Conservation (phyloP, 2,329 filamentous ascomycete genomes). For the Alternaria hordeiaustralica region DNA sequence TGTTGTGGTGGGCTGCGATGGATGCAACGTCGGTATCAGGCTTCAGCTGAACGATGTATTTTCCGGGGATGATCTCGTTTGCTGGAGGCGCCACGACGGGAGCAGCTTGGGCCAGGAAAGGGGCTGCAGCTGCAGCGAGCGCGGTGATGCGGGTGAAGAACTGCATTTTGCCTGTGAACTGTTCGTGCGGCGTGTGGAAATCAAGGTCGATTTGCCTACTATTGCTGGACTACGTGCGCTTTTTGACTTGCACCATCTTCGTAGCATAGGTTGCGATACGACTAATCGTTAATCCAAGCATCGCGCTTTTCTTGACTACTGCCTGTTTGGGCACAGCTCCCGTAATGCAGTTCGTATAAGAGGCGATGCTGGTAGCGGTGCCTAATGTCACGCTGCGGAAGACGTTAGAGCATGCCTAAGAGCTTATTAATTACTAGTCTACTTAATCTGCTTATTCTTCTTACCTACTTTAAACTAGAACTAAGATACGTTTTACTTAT, state of each 20-base stretch:
- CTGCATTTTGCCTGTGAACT: conserved; percentile 28
- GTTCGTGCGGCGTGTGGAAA: neutral
- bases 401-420: no score
- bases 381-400: no score
- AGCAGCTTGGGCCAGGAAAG: conserved; percentile 31
- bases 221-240: neutral
- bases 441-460: no score
- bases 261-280: neutral
- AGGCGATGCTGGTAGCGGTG: neutral
- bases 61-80: conserved; percentile 41
- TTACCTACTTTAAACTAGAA: no score
- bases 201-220: neutral
- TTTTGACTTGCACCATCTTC: neutral
- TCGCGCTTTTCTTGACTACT: conserved; percentile 11
- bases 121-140: conserved; percentile 29
- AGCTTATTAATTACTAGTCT: no score
- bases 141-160: conserved; percentile 35
- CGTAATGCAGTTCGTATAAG: neutral
- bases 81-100: conserved; percentile 17
- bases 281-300: neutral
- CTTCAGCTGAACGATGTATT: conserved; percentile 55
- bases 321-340: neutral
- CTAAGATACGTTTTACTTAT: no score
- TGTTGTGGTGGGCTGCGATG: conserved; percentile 32
- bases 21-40: conserved; percentile 36